Conservation (phyloP, 192 early-diverging fungal species). For the Kickxella alabastrina region DNA sequence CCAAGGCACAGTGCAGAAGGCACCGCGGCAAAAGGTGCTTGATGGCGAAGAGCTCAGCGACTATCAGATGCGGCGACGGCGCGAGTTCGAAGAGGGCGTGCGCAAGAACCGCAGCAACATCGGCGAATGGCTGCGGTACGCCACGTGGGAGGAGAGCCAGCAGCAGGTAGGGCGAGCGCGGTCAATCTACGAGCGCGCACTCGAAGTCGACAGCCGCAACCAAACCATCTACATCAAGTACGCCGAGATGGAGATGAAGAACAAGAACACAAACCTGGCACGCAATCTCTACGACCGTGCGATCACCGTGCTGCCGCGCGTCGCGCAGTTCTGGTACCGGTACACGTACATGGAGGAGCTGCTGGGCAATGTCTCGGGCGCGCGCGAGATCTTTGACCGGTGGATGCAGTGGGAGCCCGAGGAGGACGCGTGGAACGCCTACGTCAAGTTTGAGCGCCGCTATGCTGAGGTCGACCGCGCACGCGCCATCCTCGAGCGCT, state of each 20-base stretch:
- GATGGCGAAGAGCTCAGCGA: slow-evolving; percentile 92
- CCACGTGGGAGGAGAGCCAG: slow-evolving; percentile 92
- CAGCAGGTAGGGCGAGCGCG: slow-evolving; percentile 80
- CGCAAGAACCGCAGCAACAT: slow-evolving; percentile 81
- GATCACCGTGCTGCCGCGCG: slow-evolving; percentile 78
- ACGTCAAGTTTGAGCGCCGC: slow-evolving; percentile 88
- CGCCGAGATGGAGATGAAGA: slow-evolving; percentile 97
- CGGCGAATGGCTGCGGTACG: slow-evolving; percentile 93
- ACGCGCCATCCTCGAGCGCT: slow-evolving; percentile 74
- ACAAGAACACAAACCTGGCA: slow-evolving; percentile 87
- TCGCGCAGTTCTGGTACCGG: slow-evolving; percentile 88
- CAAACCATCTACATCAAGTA: slow-evolving; percentile 88
- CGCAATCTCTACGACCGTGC: slow-evolving; percentile 94
- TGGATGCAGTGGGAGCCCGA: slow-evolving; percentile 99
- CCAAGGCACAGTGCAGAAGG: slow-evolving; percentile 59
- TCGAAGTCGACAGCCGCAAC: slow-evolving; percentile 86
- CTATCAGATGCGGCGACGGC: slow-evolving; percentile 84
- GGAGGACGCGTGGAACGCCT: slow-evolving; percentile 90
- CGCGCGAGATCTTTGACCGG: slow-evolving; percentile 91
- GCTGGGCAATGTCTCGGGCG: slow-evolving; percentile 83
- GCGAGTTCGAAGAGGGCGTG: slow-evolving; percentile 91
- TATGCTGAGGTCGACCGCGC: slow-evolving; percentile 83
- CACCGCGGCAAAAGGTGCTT: slow-evolving; percentile 80
- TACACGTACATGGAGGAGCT: slow-evolving; percentile 99
- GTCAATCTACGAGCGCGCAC: slow-evolving; percentile 86